These are phyloP conservation scores for Cryptosporidium ubiquitum DNA, from an alignment of 169 alveolate genomes.

Conservation along the genomic window DNA sequence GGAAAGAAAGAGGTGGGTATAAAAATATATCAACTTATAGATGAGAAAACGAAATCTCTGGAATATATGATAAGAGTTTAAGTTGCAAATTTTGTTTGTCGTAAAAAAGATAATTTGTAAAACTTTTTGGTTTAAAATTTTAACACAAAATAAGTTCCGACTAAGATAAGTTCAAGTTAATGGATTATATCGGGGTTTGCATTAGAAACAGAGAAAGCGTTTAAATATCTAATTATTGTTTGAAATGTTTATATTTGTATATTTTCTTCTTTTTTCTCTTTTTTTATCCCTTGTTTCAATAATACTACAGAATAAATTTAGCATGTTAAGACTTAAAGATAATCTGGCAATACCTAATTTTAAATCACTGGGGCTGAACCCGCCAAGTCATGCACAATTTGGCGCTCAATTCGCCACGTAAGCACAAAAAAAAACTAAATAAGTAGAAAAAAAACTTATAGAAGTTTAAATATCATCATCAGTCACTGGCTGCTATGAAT, in stretches of 20 bases:
- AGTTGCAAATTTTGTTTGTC: neutral
- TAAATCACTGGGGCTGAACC: no score
- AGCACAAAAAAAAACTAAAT: no score
- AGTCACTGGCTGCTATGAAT: neutral
- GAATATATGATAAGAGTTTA: neutral
- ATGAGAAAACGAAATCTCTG: no score
- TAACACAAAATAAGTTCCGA: neutral
- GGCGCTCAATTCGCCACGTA: neutral
- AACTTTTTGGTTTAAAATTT: neutral
- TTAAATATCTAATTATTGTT: neutral
- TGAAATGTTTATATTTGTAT: neutral
- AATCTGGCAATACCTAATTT: no score
- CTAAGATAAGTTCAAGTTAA: neutral
- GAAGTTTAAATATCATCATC: no score
- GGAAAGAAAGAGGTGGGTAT: no score
- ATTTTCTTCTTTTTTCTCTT: neutral
- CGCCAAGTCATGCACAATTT: neutral
- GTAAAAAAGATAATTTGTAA: neutral
- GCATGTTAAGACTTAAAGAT: no score
- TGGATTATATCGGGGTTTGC: neutral
- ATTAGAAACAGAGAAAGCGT: neutral
- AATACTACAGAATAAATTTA: no score
- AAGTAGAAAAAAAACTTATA: no score
- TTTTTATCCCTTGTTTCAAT: neutral
- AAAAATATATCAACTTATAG: no score